Conservation (phyloP, 306 rosid genomes). For the Ormosia semicastrata region DNA sequence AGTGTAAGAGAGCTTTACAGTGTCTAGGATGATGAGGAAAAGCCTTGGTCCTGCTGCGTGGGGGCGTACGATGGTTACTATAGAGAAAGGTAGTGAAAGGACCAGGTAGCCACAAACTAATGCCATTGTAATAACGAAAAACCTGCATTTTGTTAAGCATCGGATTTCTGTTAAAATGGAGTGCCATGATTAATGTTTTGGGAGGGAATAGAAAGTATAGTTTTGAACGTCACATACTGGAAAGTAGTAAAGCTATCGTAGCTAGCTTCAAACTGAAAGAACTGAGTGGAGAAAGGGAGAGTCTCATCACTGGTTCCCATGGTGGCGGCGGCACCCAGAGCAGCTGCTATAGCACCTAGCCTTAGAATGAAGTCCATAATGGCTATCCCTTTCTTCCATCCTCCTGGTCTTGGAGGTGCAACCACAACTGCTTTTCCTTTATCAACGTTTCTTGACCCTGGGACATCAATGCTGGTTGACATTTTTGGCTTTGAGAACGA, state of each 20-base stretch:
- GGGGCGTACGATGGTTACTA: constrained; percentile 71
- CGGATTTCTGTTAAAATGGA: no score
- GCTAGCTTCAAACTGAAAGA: constrained; percentile 88
- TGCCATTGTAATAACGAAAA: constrained; percentile 76
- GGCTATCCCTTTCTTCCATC: constrained; percentile 64
- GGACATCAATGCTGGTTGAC: constrained; percentile 60
- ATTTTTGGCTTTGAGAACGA: constrained; percentile 29
- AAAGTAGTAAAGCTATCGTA: constrained; percentile 72
- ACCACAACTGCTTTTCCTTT: constrained; percentile 44
- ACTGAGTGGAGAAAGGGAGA: constrained; percentile 93
- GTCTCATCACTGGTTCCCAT: constrained; percentile 78
- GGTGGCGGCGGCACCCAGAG: constrained; percentile 66
- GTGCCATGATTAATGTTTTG: not conserved
- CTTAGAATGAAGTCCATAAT: constrained; percentile 73
- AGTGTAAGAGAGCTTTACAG: constrained; percentile 34
- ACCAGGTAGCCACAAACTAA: constrained; percentile 79
- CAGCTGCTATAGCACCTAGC: constrained; percentile 63
- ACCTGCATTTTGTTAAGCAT: constrained; percentile 55
- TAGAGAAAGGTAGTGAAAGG: constrained; percentile 79
- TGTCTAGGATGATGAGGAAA: constrained; percentile 72
- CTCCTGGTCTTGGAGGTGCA: constrained; percentile 34
- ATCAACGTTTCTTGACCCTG: constrained; percentile 43
- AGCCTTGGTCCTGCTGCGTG: constrained; percentile 63
- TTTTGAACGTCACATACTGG: constrained; percentile 47
- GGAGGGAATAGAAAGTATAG: not conserved